Percentiles rank a stretch among this genome's conserved stretches.
phyloP scores from a whole-genome alignment of 164 flowering plant genomes.

The Tetrastigma voinierianum region DNA sequence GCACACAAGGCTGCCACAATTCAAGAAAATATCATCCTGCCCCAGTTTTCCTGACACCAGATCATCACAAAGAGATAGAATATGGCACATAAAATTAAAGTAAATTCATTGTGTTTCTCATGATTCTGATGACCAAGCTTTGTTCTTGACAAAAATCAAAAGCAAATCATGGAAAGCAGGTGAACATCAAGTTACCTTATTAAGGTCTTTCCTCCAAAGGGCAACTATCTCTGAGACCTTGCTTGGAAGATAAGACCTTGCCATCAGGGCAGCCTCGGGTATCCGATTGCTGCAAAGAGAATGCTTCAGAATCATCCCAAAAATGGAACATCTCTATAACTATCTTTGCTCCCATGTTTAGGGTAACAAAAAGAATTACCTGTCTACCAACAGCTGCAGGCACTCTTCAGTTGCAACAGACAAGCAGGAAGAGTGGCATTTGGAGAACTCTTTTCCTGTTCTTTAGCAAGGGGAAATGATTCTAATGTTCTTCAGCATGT shows the following conservation, averaged over 20 bases:
- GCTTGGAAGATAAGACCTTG: conserved; percentile 98
- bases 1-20: too few species aligned
- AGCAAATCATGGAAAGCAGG: background rate
- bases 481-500: conserved; percentile 76
- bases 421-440: too few species aligned
- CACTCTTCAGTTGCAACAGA: conserved; percentile 97
- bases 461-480: conserved; percentile 84
- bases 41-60: too few species aligned
- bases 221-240: conserved; percentile 91
- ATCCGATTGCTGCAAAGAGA: conserved; percentile 80
- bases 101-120: background rate
- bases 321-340: background rate
- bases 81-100: background rate
- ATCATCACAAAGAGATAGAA: too few species aligned
- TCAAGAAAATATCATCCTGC: too few species aligned
- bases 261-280: conserved; percentile 99
- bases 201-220: conserved; percentile 91
- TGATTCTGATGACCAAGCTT: too few species aligned
- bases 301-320: background rate
- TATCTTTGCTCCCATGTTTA: background rate
- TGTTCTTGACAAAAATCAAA: background rate
- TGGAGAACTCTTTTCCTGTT: conserved; percentile 95
- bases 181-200: conserved; percentile 50
- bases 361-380: conserved; percentile 41
- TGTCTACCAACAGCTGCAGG: conserved; percentile 86